Evolutionary conservation across 1,139 yeast genomes (phyloP), one percentile per base, ranked within the genome.

Genomic region (Pichia sp.): DNA sequence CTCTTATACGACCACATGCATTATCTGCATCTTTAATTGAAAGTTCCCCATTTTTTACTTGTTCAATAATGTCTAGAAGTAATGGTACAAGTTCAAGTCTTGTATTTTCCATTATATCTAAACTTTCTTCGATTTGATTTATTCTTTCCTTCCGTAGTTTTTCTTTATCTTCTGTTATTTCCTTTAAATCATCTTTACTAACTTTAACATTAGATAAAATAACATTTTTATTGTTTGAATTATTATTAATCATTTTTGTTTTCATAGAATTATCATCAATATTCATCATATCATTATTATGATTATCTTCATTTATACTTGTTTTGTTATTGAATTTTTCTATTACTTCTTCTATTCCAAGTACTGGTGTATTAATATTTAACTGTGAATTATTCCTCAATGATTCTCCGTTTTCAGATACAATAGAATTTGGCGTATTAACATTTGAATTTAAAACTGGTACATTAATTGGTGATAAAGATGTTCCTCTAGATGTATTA

Each of bases 11-110:
- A 11, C 67, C 67, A 33, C 65, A 60, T 11, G 65, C 60, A 49
- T 60, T 64, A 35, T 62, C 65, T 37, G 64, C 61, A 39, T 66
- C 68, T 45, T 62, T 62, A 1, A 66, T 64, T 7, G 63, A 42
- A 6, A 65, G 54, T 45, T 60, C 60, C 1, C 67, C 67, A n/a
- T 57, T 47, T 39, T 62, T 61, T 10, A 66, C 55, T 45, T 56
- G 60, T 46, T 66, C 68, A 6, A 65, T 49, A 34, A 61, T 44
- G 37, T 64, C 68, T 30, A 66, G 47, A 9, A 66, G 43, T 27
- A 65, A 35, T 1, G 68, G 67, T 7, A 65, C 48, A 28, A 66
- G 44, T 33, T 65, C 64, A 42, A 58, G 51, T 31, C 57, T 49
- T 36, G 53, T 57, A 35, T 56, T 35, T 35, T 55, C 57, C 44